Percentiles rank a stretch among this genome's conserved stretches.
Evolutionary conservation across 2,329 filamentous ascomycete genomes (phyloP).

Genomic region (Exutisphaerella laricina): DNA sequence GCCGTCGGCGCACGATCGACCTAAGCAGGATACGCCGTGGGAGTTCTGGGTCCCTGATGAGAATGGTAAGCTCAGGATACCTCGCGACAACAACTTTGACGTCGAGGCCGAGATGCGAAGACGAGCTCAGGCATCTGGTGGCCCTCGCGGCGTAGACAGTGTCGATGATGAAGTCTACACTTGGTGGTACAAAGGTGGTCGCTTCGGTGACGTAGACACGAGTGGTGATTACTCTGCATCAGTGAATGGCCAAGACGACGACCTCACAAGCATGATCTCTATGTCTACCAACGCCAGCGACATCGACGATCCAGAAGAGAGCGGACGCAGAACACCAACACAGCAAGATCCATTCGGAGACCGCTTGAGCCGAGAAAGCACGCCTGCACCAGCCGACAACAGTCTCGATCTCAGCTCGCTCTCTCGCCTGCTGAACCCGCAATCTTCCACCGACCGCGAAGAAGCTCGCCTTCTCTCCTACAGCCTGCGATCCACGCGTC

Average conservation of each 20-base stretch:
- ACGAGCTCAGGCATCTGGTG: background rate
- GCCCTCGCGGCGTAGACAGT: slow-evolving; percentile 32
- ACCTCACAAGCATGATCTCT: slow-evolving; percentile 77
- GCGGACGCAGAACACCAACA: slow-evolving; percentile 66
- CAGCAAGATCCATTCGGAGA: slow-evolving; percentile 52
- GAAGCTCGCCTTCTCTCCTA: slow-evolving; percentile 77
- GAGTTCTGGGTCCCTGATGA: slow-evolving; percentile 51
- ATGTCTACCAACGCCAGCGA: slow-evolving; percentile 46
- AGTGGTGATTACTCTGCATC: slow-evolving; percentile 71
- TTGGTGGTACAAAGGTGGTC: slow-evolving; percentile 78
- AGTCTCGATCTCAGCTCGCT: slow-evolving; percentile 42
- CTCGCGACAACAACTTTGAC: slow-evolving; percentile 62
- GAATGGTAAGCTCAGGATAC: slow-evolving; percentile 51
- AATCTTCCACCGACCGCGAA: slow-evolving; percentile 67
- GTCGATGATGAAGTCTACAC: slow-evolving; percentile 66
- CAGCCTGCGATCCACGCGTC: slow-evolving; percentile 64
- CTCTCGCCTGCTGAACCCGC: slow-evolving; percentile 75
- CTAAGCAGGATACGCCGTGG: slow-evolving; percentile 18
- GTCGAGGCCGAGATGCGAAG: slow-evolving; percentile 72
- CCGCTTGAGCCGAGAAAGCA: slow-evolving; percentile 43
- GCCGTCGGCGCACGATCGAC: slow-evolving; percentile 18
- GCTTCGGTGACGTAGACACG: slow-evolving; percentile 75
- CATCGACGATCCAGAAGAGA: slow-evolving; percentile 43
- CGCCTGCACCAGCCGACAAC: slow-evolving; percentile 47
- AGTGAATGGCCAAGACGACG: slow-evolving; percentile 58